These are phyloP conservation scores for Edaphochlamys debaryana DNA, from an alignment of 139 green algal species.

Conservation along the genomic window DNA sequence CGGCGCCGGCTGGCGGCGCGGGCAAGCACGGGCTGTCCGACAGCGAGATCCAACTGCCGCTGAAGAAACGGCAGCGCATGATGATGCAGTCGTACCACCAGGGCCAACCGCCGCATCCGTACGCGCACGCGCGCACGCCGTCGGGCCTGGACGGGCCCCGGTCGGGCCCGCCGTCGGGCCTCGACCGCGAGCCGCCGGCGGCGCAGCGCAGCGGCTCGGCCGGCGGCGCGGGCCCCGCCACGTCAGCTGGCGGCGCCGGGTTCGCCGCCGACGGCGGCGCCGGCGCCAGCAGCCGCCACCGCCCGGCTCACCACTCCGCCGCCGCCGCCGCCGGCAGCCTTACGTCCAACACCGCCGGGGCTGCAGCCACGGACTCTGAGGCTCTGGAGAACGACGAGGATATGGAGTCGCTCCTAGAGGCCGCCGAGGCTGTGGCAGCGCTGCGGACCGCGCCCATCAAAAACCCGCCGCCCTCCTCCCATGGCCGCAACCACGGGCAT, in stretches of 20 bases:
- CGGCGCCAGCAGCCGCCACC: too few species aligned
- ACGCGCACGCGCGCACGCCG: background rate
- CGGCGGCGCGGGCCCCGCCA: too few species aligned
- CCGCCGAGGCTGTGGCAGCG: conserved; percentile 30
- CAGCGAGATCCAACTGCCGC: conserved; percentile 12
- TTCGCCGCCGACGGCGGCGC: too few species aligned
- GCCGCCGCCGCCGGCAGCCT: too few species aligned
- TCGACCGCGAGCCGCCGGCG: background rate
- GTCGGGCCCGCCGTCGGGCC: too few species aligned
- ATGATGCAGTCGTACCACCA: background rate
- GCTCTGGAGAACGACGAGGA: background rate
- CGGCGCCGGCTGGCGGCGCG: background rate
- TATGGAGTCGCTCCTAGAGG: conserved; percentile 27
- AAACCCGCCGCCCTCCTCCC: background rate
- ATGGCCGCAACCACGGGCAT: too few species aligned
- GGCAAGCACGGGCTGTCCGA: conserved; percentile 26
- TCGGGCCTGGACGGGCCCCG: too few species aligned
- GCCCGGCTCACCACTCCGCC: too few species aligned
- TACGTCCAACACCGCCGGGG: too few species aligned
- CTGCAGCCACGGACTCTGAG: too few species aligned
- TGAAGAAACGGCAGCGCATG: conserved; percentile 37
- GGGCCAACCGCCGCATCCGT: background rate
- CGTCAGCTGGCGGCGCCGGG: too few species aligned
- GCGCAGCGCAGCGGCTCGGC: too few species aligned
- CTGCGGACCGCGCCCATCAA: conserved; percentile 27